A percentile compares a stretch with the other conserved stretches of the same genome.
Conservation (phyloP, 345 rosid species). For the Salix caprea region DNA sequence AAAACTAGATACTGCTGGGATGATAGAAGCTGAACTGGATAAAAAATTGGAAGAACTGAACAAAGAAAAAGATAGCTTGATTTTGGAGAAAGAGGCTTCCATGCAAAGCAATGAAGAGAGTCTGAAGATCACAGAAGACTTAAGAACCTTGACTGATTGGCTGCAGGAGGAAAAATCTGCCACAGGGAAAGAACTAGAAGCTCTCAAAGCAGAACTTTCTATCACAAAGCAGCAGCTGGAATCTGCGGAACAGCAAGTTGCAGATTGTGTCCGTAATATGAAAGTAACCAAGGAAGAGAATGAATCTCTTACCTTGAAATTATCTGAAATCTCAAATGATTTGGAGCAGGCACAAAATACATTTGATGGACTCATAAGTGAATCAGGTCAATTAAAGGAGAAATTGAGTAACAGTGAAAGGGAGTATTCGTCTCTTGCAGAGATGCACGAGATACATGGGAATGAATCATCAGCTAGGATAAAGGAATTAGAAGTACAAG, state of each 20-base stretch:
- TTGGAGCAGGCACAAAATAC: conserved; percentile 38
- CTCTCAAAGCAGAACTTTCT: conserved; percentile 35
- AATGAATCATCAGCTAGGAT: conserved; percentile 37
- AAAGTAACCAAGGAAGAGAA: conserved; percentile 46
- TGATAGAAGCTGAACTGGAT: conserved; percentile 36
- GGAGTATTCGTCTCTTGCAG: conserved; percentile 37
- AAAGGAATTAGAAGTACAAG: conserved; percentile 33
- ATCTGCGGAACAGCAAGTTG: conserved; percentile 47
- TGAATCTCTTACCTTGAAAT: conserved; percentile 34
- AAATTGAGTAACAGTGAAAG: conserved; percentile 45
- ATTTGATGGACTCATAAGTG: conserved; percentile 36
- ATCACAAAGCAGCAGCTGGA: conserved; percentile 52
- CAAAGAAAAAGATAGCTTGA: conserved; percentile 17
- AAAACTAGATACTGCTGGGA: conserved; percentile 41
- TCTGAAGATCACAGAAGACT: conserved; percentile 18
- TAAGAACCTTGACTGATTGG: conserved; percentile 32
- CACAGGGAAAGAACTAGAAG: conserved; percentile 43
- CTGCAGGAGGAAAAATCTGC: conserved; percentile 38
- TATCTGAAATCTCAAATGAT: conserved; percentile 22
- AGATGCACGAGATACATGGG: conserved; percentile 46
- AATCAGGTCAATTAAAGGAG: conserved; percentile 41
- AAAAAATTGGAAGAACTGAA: conserved; percentile 21
- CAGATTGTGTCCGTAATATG: conserved; percentile 37
- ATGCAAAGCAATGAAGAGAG: conserved; percentile 31
- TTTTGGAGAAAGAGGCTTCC: conserved; percentile 24